Base-by-base conservation (phyloP, 345 rosid species). In the Acer campestre region DNA sequence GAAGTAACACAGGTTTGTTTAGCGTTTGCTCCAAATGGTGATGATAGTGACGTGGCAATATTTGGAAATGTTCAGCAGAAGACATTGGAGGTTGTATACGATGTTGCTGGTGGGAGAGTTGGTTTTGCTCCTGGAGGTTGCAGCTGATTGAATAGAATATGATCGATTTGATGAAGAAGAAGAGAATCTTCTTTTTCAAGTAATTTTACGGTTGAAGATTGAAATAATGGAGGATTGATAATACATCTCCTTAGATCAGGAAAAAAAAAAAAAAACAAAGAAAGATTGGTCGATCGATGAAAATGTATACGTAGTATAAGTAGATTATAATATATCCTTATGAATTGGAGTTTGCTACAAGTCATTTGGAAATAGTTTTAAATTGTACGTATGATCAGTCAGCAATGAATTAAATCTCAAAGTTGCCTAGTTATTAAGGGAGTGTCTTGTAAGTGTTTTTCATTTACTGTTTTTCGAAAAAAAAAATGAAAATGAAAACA, bases 1-100 rank as follows among this genome's bases (percentile, higher is more conserved):
- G 1, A 68, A 5, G 1, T 11, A n/a, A 77, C 94, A 20, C 95
- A 91, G 77, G 94, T 93, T 38, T 95, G 98, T 78, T 79, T 94
- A 71, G 98, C 93, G 10, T 42, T 42, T 42, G 46, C 46, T 42
- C 46, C 46, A 9, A 42, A 42, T 42, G 46, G 46, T 9, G 46
- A 42, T 42, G 46, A 42, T 9, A 9, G 46, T 42, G 46, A 42
- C 46, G 11, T 8, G 11, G 46, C 83, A 0, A 91, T 91, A 0
- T 82, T 90, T 9, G 98, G 98, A 61, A 95, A 90, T 78, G 83
- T 81, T 42, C 46, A 73, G 97, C 91, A 95, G 61, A 77, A 85
- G 84, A 93, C 91, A 42, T 44, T 91, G 17, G 89, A 90, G 67
- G 97, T 95, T 16, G 90, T 88, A 4, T 90, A 95, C 3, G 98